Conservation (phyloP, 768 basidiomycete species). For the Cystofilobasidium ferigula region DNA sequence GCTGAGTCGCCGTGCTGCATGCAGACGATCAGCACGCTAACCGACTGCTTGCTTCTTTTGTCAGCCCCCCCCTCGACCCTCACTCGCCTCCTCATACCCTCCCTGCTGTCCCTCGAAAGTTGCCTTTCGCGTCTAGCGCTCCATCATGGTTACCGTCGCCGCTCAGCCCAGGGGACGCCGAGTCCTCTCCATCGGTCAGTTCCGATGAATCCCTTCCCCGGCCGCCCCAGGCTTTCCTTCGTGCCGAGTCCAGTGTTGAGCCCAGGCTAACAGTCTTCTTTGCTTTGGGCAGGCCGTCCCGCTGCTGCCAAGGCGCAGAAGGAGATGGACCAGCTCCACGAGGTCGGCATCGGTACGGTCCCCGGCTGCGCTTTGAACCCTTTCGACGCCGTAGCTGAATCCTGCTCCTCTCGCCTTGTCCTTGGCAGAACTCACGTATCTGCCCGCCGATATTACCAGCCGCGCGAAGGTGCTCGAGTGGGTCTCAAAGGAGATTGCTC, state of each 20-base stretch:
- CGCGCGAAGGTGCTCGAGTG: conserved; percentile 1
- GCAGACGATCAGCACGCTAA: no score
- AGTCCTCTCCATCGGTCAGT: conserved; percentile 9
- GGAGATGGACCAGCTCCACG: background rate
- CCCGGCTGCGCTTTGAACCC: background rate
- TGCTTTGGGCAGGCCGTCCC: background rate
- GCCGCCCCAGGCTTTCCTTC: background rate
- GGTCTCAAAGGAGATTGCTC: background rate
- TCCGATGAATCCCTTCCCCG: background rate
- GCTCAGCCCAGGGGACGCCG: background rate
- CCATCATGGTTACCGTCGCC: background rate
- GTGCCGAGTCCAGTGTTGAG: background rate
- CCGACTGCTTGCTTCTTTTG: no score
- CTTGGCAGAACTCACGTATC: conserved; percentile 1
- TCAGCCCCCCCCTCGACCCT: background rate
- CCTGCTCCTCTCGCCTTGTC: background rate
- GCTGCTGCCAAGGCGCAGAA: background rate
- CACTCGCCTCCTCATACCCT: background rate
- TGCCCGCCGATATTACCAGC: background rate
- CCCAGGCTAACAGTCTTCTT: background rate
- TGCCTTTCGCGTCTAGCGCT: background rate
- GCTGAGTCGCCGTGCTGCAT: no score
- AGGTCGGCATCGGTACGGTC: background rate
- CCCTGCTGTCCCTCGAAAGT: no score
- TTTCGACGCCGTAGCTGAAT: background rate